phyloP scores from a whole-genome alignment of 139 green algal species.

The Chlorella sp. region DNA sequence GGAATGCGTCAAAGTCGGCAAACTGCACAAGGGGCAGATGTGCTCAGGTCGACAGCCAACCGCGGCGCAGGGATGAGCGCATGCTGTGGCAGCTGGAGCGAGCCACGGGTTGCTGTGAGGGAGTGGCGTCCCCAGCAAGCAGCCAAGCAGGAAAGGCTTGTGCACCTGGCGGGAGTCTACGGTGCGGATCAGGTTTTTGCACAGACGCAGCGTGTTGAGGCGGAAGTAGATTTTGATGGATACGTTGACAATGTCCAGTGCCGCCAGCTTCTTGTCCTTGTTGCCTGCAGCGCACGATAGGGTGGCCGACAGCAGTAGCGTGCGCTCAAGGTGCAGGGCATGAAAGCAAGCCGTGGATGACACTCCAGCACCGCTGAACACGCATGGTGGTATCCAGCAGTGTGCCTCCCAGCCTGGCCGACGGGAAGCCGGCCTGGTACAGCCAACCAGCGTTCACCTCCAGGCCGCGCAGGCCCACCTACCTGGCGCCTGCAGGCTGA shows the following conservation, averaged over 20 bases:
- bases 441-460: neutral
- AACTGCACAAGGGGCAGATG: constrained; percentile 27
- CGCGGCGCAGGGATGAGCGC: too few relatives aligned
- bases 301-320: neutral
- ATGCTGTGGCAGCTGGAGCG: too few relatives aligned
- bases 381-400: neutral
- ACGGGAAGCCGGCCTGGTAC: too few relatives aligned
- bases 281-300: constrained; percentile 44
- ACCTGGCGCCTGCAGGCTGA: constrained; percentile 46
- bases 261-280: constrained; percentile 66
- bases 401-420: too few relatives aligned
- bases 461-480: neutral
- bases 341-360: neutral
- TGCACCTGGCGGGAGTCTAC: constrained; percentile 44
- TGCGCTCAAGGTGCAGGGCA: too few relatives aligned
- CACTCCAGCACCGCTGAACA: neutral
- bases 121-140: too few relatives aligned
- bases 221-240: constrained; percentile 87
- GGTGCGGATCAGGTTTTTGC: constrained; percentile 74
- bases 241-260: constrained; percentile 71
- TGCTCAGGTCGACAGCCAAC: too few relatives aligned
- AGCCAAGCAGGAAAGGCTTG: too few relatives aligned
- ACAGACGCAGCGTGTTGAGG: constrained; percentile 77
- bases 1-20: constrained; percentile 64
- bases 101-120: too few relatives aligned